These are phyloP conservation scores for Candida pseudoviswanathii DNA, from an alignment of 1,139 yeast species.

Conservation along the genomic window DNA sequence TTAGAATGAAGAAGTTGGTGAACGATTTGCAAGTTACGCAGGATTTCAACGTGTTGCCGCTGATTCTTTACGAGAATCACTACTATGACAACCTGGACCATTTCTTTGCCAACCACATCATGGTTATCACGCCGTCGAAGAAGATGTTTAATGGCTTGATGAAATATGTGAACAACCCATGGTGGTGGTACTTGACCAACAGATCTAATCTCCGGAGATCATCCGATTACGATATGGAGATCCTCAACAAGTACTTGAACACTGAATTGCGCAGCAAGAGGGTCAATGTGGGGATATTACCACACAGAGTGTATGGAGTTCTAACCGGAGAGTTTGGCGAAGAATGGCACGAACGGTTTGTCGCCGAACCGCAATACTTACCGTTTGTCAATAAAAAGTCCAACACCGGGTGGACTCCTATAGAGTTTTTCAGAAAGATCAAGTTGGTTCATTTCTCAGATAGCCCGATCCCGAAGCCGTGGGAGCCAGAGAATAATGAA, in stretches of 20 bases:
- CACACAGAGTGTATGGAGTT: constrained; percentile 50
- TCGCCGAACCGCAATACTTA: constrained; percentile 35
- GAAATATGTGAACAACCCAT: constrained; percentile 33
- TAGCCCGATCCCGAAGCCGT: constrained; percentile 51
- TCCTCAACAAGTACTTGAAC: constrained; percentile 41
- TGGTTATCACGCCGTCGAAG: constrained; percentile 46
- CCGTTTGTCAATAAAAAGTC: constrained; percentile 28
- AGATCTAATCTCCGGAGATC: constrained; percentile 22
- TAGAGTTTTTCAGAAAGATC: constrained; percentile 18
- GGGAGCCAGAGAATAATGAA: constrained; percentile 31
- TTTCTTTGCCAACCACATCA: constrained; percentile 46
- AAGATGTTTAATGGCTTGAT: constrained; percentile 29
- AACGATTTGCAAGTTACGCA: constrained; percentile 12
- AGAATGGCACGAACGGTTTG: constrained; percentile 24
- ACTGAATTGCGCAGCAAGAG: constrained; percentile 20
- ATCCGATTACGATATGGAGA: constrained; percentile 53
- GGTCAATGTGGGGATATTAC: constrained; percentile 39
- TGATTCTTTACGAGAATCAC: constrained; percentile 29
- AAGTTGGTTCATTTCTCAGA: constrained; percentile 47
- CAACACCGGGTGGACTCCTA: constrained; percentile 32
- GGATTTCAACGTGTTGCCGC: constrained; percentile 20
- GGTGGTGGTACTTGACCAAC: constrained; percentile 30
- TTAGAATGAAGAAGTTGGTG: constrained; percentile 17
- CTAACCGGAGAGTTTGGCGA: constrained; percentile 52
- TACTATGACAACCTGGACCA: constrained; percentile 31